Evolutionary conservation across 2,329 filamentous ascomycete genomes (phyloP), one percentile per base, ranked within the genome.

Genomic region (Parafenestella ontariensis): DNA sequence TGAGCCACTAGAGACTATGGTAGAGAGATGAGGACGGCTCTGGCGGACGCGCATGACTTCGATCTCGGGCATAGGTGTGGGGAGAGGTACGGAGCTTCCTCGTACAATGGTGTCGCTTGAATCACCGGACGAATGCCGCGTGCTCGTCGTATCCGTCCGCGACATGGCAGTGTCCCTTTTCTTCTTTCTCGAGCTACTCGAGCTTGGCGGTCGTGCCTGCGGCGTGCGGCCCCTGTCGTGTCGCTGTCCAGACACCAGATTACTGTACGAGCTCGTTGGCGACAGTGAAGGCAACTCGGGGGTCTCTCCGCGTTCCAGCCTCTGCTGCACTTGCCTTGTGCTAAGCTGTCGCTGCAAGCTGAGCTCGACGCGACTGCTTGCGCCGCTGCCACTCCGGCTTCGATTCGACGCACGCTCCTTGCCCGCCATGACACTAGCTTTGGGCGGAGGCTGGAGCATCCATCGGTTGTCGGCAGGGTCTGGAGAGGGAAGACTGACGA

Each of bases 391-490:
- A 68, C 86, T 90, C 31, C 80, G 80, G 60, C 85, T 88, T 49
- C 87, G 80, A 65, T 83, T 85, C 3, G 60, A 64, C 18, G 89
- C 87, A 26, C 86, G 85, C 31, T 90, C 85, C 73, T 93, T 95
- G 62, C 92, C 93, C 61, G 89, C 90, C 93, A 97, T 97, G 55
- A 96, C 83, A 73, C 89, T 92, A 52, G 93, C 92, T 29, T 89
- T 86, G n/a, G 93, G 93, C 1, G 92, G 92, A 2, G 93, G 93
- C 70, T 96, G 91, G 46, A 96, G 80, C 92, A 97, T 96, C 93
- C 93, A 97, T 69, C 83, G 84, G 49, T 90, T 89, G 55, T 90
- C 91, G 49, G 87, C 86, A 69, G 81, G 86, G 71, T 85, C 87
- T 33, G 82, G 83, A 13, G 88, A 89, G 52, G 85, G 89, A 76